Conservation (phyloP, 2,329 filamentous ascomycete genomes). For the Fusarium udum region DNA sequence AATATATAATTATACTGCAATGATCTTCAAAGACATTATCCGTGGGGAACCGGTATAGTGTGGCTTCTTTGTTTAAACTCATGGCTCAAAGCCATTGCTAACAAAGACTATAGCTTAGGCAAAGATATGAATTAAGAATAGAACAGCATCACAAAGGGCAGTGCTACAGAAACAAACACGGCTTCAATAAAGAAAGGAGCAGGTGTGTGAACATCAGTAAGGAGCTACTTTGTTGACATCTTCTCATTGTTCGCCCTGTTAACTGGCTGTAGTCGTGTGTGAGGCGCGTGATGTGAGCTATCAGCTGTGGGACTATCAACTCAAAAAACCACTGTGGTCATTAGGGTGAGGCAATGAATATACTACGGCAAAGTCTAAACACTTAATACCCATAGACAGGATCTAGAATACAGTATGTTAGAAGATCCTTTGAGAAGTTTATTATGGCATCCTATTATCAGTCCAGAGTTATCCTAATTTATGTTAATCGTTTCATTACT, state of each 20-base stretch:
- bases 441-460: neutral
- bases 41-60: too few relatives aligned
- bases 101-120: neutral
- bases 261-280: too few relatives aligned
- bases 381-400: neutral
- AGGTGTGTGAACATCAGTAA: too few relatives aligned
- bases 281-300: too few relatives aligned
- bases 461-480: fast-evolving
- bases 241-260: neutral
- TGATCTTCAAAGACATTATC: fast-evolving
- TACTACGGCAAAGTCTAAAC: neutral
- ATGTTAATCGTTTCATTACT: neutral
- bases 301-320: too few relatives aligned
- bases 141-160: neutral
- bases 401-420: neutral
- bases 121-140: fast-evolving
- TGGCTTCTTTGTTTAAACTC: too few relatives aligned
- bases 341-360: neutral
- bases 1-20: fast-evolving
- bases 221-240: neutral
- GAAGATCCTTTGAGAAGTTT: neutral
- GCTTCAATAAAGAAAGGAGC: neutral
- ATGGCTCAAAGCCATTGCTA: fast-evolving
- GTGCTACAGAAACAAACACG: neutral
- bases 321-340: too few relatives aligned